phyloP scores from a whole-genome alignment of 2,329 filamentous ascomycete species.

The Pseudogymnoascus sp. region DNA sequence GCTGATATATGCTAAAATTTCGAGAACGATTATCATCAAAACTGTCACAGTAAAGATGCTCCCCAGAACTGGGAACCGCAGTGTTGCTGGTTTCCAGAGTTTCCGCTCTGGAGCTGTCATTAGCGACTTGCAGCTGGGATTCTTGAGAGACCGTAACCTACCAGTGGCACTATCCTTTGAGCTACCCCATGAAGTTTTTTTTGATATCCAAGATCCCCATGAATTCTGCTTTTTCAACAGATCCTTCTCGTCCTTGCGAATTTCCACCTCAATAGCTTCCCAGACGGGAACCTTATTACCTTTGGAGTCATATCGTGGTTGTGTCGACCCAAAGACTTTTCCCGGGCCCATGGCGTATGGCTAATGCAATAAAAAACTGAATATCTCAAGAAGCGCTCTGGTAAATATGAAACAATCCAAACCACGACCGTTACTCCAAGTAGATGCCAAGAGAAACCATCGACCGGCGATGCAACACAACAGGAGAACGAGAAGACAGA shows the following conservation, averaged over 20 bases:
- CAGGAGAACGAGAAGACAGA: neutral
- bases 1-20: constrained; percentile 33
- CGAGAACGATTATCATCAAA: constrained; percentile 37
- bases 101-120: neutral
- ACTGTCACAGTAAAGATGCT: constrained; percentile 32
- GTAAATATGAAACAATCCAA: neutral
- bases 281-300: constrained; percentile 1
- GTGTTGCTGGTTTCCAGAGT: constrained; percentile 33
- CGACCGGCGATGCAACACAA: neutral
- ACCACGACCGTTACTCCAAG: neutral
- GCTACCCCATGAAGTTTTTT: neutral
- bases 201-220: neutral
- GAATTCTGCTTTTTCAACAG: neutral
- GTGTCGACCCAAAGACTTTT: neutral
- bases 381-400: neutral
- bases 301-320: constrained; percentile 1
- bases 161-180: neutral
- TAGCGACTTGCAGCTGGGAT: neutral
- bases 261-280: constrained; percentile 1
- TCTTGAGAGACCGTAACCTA: neutral
- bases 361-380: neutral
- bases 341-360: neutral
- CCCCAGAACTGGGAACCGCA: constrained; percentile 32
- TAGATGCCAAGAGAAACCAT: neutral
- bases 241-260: neutral